Base-by-base conservation (phyloP, 768 basidiomycete species). In the Exsudoporus frostii region DNA sequence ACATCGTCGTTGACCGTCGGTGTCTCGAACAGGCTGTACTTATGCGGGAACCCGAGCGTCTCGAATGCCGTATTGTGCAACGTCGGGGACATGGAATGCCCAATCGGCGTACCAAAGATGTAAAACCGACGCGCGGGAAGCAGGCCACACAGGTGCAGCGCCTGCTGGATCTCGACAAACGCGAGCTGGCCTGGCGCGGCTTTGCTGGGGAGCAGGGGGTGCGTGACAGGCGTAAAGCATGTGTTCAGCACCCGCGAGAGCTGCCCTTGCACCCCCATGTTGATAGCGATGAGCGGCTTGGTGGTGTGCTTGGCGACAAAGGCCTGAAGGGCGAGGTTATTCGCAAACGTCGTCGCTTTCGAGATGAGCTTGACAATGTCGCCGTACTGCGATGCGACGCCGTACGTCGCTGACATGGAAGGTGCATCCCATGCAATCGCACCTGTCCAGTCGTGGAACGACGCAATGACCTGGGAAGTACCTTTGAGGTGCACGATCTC, bases 141-240 rank as follows among this genome's bases (percentile, higher is more conserved):
- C 41, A 88, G 75, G 1, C 97, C 96, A 20, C 94, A 73, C 11
- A 98, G 78, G 64, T 89, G 78, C 37, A 97, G 76, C 0, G 88
- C 92, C 30, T 76, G 75, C 61, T 96, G 90, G 48, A 98, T 90
- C 69, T 98, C 82, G 9, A 79, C 82, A 70, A 92, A 90, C 5
- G 92, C 86, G 29, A 98, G 78, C 65, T 98, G 96, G 7, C 97
- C 97, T 2, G 96, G 95, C 0, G 95, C 97, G 1, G 96, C 92
- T 56, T 86, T 84, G 50, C 75, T 77, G 0, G 93, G 92, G n/a
- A 96, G 79, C 5, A 86, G 74, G 0, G 91, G 85, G 68, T 98
- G 97, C 0, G 94, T 91, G 40, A 98, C 83, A 14, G 96, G 96
- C 34, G 86, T 94, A 62, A 99, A 82, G 9, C 86, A 88, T 7